Percentiles rank a stretch among this genome's conserved stretches.
These are phyloP conservation scores for Abelmoschus esculentus DNA, from an alignment of 345 rosid genomes.

Conservation along the genomic window DNA sequence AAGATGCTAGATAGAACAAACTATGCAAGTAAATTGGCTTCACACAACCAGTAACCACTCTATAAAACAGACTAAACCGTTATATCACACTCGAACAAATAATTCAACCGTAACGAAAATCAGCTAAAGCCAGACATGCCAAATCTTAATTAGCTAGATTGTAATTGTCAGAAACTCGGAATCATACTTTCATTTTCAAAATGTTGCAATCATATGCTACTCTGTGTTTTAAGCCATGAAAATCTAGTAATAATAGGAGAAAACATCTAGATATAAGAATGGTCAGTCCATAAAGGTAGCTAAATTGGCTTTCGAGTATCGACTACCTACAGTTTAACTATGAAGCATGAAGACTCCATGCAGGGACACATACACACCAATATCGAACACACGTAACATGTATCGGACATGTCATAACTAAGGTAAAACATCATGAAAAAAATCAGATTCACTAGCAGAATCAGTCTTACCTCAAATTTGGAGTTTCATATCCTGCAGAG, in stretches of 20 bases:
- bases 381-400: background rate
- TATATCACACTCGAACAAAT: background rate
- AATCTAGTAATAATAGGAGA: no score
- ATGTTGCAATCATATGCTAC: background rate
- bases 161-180: background rate
- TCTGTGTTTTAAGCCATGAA: background rate
- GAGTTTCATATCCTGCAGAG: constrained; percentile 74
- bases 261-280: background rate
- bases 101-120: background rate
- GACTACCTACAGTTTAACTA: background rate
- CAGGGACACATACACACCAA: background rate
- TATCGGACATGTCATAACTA: background rate
- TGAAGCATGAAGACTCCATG: background rate
- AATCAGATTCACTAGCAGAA: background rate
- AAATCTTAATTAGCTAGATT: background rate
- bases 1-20: background rate
- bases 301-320: no score
- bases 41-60: background rate
- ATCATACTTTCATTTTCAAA: background rate
- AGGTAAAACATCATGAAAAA: background rate
- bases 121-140: background rate
- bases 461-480: constrained; percentile 54
- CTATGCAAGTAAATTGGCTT: background rate
- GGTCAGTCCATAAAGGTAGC: background rate
- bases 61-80: background rate